Evolutionary conservation across 2,329 filamentous ascomycete species (phyloP).

Genomic region (Lasiodiplodia hormozganensis): DNA sequence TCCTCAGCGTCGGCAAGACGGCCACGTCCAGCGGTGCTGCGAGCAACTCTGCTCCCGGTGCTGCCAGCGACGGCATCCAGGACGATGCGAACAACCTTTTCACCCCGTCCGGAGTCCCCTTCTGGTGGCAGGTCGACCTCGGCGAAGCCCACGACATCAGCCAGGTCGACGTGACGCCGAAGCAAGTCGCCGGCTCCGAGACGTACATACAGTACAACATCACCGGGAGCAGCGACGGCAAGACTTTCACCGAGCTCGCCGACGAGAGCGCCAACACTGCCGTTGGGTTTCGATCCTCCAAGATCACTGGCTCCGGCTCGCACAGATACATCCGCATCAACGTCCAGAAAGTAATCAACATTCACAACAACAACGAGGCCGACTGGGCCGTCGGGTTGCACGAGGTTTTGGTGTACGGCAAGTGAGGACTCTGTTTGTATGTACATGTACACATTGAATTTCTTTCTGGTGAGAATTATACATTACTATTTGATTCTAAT

Average conservation of each 20-base stretch:
- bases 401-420: constrained; percentile 11
- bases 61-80: constrained; percentile 12
- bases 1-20: constrained; percentile 33
- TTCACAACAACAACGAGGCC: constrained; percentile 20
- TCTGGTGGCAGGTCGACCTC: constrained; percentile 35
- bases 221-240: constrained; percentile 31
- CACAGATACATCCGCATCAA: constrained; percentile 8
- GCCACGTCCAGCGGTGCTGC: constrained; percentile 29
- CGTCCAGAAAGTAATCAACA: constrained; percentile 18
- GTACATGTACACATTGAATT: background rate
- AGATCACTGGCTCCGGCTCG: background rate
- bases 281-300: constrained; percentile 12
- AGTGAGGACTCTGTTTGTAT: background rate
- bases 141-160: constrained; percentile 29
- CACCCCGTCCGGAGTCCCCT: constrained; percentile 32
- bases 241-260: background rate
- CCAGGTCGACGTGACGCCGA: constrained; percentile 33
- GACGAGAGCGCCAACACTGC: constrained; percentile 16
- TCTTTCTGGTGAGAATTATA: no score
- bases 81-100: constrained; percentile 24
- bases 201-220: constrained; percentile 35
- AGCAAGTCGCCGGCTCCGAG: constrained; percentile 33
- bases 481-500: no score
- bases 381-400: constrained; percentile 14
- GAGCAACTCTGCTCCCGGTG: constrained; percentile 12